Evolutionary conservation across 139 green algal species (phyloP).

Genomic region (Coelastrella sp.): DNA sequence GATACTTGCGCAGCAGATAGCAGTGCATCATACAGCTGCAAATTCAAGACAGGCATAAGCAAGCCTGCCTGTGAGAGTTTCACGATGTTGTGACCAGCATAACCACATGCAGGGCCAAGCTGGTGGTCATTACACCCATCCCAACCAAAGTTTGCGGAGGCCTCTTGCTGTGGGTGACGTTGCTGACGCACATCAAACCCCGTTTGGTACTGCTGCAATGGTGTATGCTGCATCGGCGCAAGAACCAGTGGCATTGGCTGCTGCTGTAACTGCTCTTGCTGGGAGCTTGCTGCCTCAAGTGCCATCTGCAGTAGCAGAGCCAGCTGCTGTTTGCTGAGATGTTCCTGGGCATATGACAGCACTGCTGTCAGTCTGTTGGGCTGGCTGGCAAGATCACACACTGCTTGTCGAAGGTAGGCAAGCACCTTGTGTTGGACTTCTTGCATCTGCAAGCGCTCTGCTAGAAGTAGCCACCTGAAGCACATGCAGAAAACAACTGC

Average conservation of each 20-base stretch:
- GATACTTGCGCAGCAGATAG: too few relatives aligned
- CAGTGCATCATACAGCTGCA: too few relatives aligned
- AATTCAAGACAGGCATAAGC: too few relatives aligned
- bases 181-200: background rate
- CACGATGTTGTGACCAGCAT: too few relatives aligned
- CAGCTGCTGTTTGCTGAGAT: slow-evolving; percentile 30
- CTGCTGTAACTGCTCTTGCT: slow-evolving; percentile 26
- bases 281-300: too few relatives aligned
- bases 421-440: background rate
- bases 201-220: background rate
- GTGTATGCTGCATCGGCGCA: background rate
- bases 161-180: background rate
- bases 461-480: slow-evolving; percentile 22
- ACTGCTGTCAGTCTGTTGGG: background rate
- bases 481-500: background rate
- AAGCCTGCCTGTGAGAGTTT: too few relatives aligned
- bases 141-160: too few relatives aligned
- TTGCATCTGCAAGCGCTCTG: slow-evolving; percentile 28
- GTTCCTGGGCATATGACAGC: slow-evolving; percentile 18
- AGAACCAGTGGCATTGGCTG: background rate
- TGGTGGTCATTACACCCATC: too few relatives aligned
- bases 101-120: too few relatives aligned
- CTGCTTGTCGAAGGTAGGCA: background rate
- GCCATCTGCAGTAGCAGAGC: slow-evolving; percentile 32
- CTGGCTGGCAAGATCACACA: background rate